Percentiles rank a stretch among this genome's conserved stretches.
Evolutionary conservation across 192 early-diverging fungal genomes (phyloP).

Genomic region (Coemansia sp.): DNA sequence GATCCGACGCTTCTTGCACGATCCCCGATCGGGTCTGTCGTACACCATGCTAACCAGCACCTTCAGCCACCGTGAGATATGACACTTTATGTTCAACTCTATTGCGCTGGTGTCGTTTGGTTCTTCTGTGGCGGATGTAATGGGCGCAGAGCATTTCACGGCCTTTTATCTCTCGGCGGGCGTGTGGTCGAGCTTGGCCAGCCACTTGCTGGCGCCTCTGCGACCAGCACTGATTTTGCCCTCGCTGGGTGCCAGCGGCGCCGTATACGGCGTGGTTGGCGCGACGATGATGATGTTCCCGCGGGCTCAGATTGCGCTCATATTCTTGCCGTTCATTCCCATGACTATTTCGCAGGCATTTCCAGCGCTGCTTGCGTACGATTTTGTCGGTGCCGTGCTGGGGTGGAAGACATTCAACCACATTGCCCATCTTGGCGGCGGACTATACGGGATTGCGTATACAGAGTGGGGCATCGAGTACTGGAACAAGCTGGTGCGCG

Average conservation of each 20-base stretch:
- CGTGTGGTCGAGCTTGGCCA: slow-evolving; percentile 60
- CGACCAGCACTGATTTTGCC: slow-evolving; percentile 52
- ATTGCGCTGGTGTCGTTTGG: slow-evolving; percentile 71
- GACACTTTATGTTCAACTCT: slow-evolving; percentile 81
- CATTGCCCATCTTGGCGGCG: slow-evolving; percentile 68
- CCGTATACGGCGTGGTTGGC: slow-evolving; percentile 68
- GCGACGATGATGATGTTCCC: slow-evolving; percentile 58
- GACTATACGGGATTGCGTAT: slow-evolving; percentile 59
- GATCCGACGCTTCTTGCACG: slow-evolving; percentile 71
- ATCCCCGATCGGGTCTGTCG: slow-evolving; percentile 61
- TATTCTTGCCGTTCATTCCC: slow-evolving; percentile 59
- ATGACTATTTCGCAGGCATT: slow-evolving; percentile 61
- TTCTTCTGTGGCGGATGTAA: slow-evolving; percentile 36
- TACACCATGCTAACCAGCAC: slow-evolving; percentile 75
- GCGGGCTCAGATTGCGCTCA: slow-evolving; percentile 53
- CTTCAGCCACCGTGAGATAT: slow-evolving; percentile 70
- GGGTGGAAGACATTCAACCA: slow-evolving; percentile 78
- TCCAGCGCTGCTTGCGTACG: slow-evolving; percentile 62
- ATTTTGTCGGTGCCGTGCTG: slow-evolving; percentile 66
- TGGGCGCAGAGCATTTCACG: slow-evolving; percentile 67
- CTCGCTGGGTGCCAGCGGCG: slow-evolving; percentile 79
- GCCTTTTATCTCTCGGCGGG: slow-evolving; percentile 77
- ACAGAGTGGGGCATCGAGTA: slow-evolving; percentile 43
- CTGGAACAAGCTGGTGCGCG: slow-evolving; percentile 11
- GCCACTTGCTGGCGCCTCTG: slow-evolving; percentile 57